These are phyloP conservation scores for Blastocystis sp. DNA, from an alignment of 352 stramenopile genomes.

Conservation along the genomic window DNA sequence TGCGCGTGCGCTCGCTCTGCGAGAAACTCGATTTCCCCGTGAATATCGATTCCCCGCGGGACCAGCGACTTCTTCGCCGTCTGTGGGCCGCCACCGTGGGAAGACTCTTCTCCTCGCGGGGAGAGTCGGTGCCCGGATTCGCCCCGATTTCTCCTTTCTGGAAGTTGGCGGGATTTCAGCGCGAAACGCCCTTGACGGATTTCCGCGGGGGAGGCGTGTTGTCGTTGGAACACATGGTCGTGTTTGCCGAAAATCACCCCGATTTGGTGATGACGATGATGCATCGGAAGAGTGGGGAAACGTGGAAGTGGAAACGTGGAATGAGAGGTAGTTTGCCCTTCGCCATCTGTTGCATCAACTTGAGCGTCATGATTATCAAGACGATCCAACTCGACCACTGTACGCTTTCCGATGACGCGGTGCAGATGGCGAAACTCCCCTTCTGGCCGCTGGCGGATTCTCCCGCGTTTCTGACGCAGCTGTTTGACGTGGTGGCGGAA, in stretches of 20 bases:
- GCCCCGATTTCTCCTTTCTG: conserved; percentile 42
- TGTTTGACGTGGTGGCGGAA: conserved; percentile 4
- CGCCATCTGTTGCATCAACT: conserved; percentile 36
- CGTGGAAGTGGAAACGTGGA: background rate
- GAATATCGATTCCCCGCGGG: background rate
- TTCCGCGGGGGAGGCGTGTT: conserved; percentile 46
- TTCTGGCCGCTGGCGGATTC: background rate
- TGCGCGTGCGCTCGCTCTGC: background rate
- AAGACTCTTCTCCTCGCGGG: background rate
- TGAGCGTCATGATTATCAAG: conserved; percentile 20
- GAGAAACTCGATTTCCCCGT: background rate
- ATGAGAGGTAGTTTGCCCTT: background rate
- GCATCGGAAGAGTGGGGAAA: background rate
- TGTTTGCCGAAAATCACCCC: background rate
- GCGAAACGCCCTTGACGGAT: conserved; percentile 50
- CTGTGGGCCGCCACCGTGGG: conserved; percentile 11
- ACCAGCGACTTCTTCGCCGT: background rate
- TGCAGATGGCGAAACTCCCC: background rate
- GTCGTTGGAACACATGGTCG: conserved; percentile 9
- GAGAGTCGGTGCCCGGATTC: background rate
- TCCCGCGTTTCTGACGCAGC: background rate
- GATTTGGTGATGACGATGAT: conserved; percentile 1
- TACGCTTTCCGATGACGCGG: background rate
- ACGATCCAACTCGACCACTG: background rate
- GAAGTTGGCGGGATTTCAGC: conserved; percentile 45